Evolutionary conservation across 1,284 basidiomycete genomes (phyloP).

Genomic region (Peniophora sp.): DNA sequence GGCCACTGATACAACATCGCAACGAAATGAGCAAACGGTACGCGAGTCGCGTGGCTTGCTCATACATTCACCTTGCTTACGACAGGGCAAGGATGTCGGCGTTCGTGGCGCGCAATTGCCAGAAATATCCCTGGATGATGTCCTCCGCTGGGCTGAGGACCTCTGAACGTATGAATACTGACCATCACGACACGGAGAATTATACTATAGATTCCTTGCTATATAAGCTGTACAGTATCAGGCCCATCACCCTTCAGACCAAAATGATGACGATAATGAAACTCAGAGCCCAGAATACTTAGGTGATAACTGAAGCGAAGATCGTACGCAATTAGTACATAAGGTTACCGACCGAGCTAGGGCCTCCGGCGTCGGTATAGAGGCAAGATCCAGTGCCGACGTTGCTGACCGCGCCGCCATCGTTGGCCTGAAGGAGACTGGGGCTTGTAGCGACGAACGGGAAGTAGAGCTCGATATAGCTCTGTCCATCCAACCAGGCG

Average conservation of each 20-base stretch:
- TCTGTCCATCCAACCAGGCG: not conserved
- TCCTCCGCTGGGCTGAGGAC: slow-evolving; percentile 58
- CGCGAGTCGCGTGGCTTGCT: slow-evolving; percentile 3
- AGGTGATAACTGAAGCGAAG: not conserved
- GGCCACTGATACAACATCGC: no score
- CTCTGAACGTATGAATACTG: slow-evolving; percentile 14
- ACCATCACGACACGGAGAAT: no score
- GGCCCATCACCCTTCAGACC: no score
- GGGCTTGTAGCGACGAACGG: not conserved
- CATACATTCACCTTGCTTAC: not conserved
- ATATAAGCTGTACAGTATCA: no score
- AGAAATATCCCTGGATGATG: slow-evolving; percentile 29
- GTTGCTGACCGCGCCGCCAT: not conserved
- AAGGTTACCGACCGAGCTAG: not conserved
- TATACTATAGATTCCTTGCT: no score
- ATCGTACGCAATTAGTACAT: not conserved
- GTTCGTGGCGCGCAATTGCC: slow-evolving; percentile 9
- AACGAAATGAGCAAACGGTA: not conserved
- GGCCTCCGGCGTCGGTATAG: not conserved
- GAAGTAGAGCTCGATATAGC: not conserved
- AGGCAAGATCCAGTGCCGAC: not conserved
- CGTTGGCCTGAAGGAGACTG: not conserved
- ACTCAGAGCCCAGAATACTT: no score
- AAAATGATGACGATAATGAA: no score
- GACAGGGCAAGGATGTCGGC: not conserved